Evolutionary conservation across 2,329 filamentous ascomycete species (phyloP), one percentile per base, ranked within the genome.

Genomic region (Escovopsis sp.): DNA sequence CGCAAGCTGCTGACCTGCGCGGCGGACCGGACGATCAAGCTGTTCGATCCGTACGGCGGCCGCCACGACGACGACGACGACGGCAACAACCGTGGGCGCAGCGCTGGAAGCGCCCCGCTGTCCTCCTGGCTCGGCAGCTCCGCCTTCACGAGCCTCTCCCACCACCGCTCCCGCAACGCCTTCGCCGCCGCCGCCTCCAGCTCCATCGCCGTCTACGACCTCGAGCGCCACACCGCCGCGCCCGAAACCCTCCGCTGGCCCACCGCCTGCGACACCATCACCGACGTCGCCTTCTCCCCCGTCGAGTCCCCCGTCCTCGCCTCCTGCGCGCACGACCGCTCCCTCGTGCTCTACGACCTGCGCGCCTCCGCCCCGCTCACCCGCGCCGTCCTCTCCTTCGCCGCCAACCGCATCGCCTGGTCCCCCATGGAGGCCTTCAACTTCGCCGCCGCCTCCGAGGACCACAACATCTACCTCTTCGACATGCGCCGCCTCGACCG

Each of bases 341-440:
- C 80, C 19, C 63, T 98, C 40, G 78, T 94, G 29, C 70, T 98
- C 41, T 96, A 94, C 58, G 90, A 98, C 53, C 68, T 96, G 31
- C 77, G 90, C 35, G 94, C 88, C 11, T 79, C 77, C 5, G 83
- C 78, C 27, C 83, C 90, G 10, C 66, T 96, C 14, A 72, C 81
- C 43, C 87, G 87, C 52, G 79, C 82, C 1, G 69, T 86, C 11
- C 71, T 96, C 45, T 82, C 73, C 35, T 79, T 98, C 45, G 76
- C 86, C 27, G 80, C 75, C 39, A 94, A 94, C 61, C 72, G 77
- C 33, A 69, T 94, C 35, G 70, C 80, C 30, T 98, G 88, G 85
- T 94, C 94, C 46, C 90, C 90, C 0, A 90, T 94, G 79, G 87
- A 94, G 57, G 82, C 86, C 7, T 93, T 93, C 66, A 94, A 96